A percentile compares a stretch with the other conserved stretches of the same genome.
Evolutionary conservation across 495 filamentous ascomycete genomes (phyloP).

Genomic region (Aspergillus olivimuriae): DNA sequence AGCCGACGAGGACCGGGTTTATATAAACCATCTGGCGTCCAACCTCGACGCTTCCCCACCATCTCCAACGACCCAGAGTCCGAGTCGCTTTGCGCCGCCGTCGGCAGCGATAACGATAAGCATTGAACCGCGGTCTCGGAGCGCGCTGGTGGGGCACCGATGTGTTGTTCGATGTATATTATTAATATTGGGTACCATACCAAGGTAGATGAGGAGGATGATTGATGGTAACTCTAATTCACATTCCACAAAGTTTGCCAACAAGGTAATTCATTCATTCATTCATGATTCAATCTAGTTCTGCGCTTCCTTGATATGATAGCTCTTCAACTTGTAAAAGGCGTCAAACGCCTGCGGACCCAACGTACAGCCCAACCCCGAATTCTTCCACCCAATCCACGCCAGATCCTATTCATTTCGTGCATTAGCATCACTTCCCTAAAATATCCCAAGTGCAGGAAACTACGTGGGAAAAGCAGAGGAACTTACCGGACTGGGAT

Average conservation of each 20-base stretch:
- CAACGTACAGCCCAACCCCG: conserved; percentile 82
- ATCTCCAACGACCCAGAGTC: neutral
- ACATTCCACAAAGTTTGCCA: too few relatives aligned
- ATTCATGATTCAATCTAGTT: conserved; percentile 4
- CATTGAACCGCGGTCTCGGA: conserved; percentile 3
- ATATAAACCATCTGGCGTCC: too few relatives aligned
- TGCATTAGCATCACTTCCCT: conserved; percentile 13
- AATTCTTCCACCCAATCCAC: conserved; percentile 98
- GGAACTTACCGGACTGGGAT: conserved; percentile 75
- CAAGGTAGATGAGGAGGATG: too few relatives aligned
- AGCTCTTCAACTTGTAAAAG: conserved; percentile 94
- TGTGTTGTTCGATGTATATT: too few relatives aligned
- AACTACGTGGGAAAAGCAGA: neutral
- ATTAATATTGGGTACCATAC: too few relatives aligned
- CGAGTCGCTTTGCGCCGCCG: neutral
- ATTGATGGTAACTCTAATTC: too few relatives aligned
- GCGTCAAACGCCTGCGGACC: conserved; percentile 90
- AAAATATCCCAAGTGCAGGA: too few relatives aligned
- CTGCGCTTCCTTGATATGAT: conserved; percentile 69
- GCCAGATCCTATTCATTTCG: conserved; percentile 67
- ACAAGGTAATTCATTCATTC: too few relatives aligned
- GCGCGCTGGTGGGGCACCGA: neutral
- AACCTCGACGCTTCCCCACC: too few relatives aligned
- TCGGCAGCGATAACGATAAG: neutral
- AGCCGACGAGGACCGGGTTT: too few relatives aligned